Base-by-base conservation (phyloP, 306 rosid genomes). In the Gastrolobium bilobum region DNA sequence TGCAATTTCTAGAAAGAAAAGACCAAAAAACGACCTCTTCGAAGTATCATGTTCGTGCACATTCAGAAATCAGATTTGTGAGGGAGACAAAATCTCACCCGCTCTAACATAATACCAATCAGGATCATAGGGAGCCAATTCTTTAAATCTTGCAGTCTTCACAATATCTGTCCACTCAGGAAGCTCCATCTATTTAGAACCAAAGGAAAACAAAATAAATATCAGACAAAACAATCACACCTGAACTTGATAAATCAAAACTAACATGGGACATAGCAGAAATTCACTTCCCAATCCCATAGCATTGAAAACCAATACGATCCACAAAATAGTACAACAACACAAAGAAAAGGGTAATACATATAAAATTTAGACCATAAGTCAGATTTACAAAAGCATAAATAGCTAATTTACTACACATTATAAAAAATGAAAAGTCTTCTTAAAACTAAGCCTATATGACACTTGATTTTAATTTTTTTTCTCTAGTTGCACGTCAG, bases 151-250 rank as follows among this genome's bases (percentile, higher is more conserved):
- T 0, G 87, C 96, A 33, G 96, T 91, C 88, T 89, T 91, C 2
- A 89, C 96, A 9, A 89, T 73, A 37, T 91, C 96, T 0, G 90
- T 84, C 92, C 91, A 91, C 11, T 89, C 91, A 1, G 93, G 93
- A 11, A 86, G 93, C 76, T 91, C 96, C 61, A 91, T 74, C 93
- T 91, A 77, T 71, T 56, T 3, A 31, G 26, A 7, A 71, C 6
- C 34, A 62, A 20, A 50, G 20, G 14, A 6, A 9, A 9, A 38
- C 4, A n/a, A n/a, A 59, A 1, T 29, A 9, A 33, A 48, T 9
- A 3, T 14, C 52, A 48, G 31, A 37, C 6, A 57, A 38, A 63
- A 29, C 52, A 35, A 10, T 35, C 38, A 5, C 14, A 8, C 7
- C 6, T 20, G 62, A 47, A 37, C 29, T 4, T 2, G 29, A 3